Percentiles rank a stretch among this genome's conserved stretches.
These are phyloP conservation scores for Malassezia cuniculi DNA, from an alignment of 1,284 basidiomycete genomes.

Conservation along the genomic window DNA sequence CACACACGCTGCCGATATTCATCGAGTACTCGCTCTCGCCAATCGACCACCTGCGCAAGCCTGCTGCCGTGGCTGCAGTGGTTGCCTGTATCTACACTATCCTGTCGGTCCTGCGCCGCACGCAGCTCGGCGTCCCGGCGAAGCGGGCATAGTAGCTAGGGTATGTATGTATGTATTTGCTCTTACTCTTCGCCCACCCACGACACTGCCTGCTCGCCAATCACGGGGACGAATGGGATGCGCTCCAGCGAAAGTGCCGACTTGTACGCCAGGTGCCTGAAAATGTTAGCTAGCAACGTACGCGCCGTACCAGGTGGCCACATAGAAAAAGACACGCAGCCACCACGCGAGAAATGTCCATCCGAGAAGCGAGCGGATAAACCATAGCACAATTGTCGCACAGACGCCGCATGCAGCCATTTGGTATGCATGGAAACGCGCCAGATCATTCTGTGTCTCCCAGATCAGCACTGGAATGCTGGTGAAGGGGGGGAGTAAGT, in stretches of 20 bases:
- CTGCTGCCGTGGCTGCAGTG: slow-evolving; percentile 15
- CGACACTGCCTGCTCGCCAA: slow-evolving; percentile 4
- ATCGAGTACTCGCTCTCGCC: slow-evolving; percentile 25
- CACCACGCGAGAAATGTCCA: not conserved
- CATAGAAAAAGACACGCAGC: not conserved
- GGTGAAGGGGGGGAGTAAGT: slow-evolving; percentile 18
- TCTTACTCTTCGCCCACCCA: slow-evolving; percentile 12
- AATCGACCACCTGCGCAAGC: slow-evolving; percentile 21
- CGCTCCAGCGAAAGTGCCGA: slow-evolving; percentile 11
- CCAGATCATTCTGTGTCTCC: slow-evolving; percentile 25
- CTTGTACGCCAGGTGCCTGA: slow-evolving; percentile 3
- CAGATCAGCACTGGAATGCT: slow-evolving; percentile 17
- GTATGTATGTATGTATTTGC: not conserved
- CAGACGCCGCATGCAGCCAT: slow-evolving; percentile 16
- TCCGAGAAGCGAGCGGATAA: slow-evolving; percentile 10
- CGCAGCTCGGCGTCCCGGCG: not conserved
- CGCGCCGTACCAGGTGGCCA: slow-evolving; percentile 16
- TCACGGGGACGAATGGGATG: slow-evolving; percentile 5
- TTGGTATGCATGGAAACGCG: slow-evolving; percentile 29
- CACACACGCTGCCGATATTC: slow-evolving; percentile 17
- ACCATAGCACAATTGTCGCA: slow-evolving; percentile 11
- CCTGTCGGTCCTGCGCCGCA: slow-evolving; percentile 10
- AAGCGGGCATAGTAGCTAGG: not conserved
- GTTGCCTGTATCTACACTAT: slow-evolving; percentile 12
- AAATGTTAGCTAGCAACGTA: slow-evolving; percentile 6